phyloP scores from a whole-genome alignment of 305 asterid species.

The Striga hermonthica region DNA sequence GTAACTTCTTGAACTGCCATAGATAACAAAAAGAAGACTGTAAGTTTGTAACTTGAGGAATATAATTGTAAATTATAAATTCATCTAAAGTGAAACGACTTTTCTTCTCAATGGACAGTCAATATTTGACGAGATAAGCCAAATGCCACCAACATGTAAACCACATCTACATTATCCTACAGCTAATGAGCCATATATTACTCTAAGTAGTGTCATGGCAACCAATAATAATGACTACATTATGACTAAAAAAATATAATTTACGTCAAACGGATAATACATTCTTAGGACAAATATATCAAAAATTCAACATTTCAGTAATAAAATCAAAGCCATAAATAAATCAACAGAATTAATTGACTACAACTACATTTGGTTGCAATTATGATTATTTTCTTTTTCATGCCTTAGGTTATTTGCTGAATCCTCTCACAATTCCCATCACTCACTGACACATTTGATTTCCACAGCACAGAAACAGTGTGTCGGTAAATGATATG shows the following conservation, averaged over 20 bases:
- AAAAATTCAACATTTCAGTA: too few relatives aligned
- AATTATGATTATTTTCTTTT: too few relatives aligned
- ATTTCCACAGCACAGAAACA: too few relatives aligned
- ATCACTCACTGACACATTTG: too few relatives aligned
- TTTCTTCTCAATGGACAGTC: not conserved
- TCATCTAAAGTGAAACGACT: too few relatives aligned
- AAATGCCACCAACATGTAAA: not conserved
- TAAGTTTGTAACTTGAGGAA: not conserved
- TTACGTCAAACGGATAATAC: not conserved
- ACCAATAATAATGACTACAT: slow-evolving; percentile 9
- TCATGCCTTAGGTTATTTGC: too few relatives aligned
- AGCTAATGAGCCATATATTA: not conserved
- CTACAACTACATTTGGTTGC: too few relatives aligned
- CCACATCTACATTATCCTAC: not conserved
- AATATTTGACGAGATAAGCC: not conserved
- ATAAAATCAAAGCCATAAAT: too few relatives aligned
- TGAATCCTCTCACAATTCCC: too few relatives aligned
- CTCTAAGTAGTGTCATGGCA: not conserved
- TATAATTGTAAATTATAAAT: not conserved
- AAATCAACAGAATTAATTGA: too few relatives aligned
- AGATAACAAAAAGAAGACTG: not conserved
- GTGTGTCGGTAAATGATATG: too few relatives aligned
- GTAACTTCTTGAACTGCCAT: not conserved
- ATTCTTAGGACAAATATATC: too few relatives aligned
- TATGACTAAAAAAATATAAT: not conserved